Evolutionary conservation across 2,329 filamentous ascomycete species (phyloP).

Genomic region (Ascochyta rabiei): DNA sequence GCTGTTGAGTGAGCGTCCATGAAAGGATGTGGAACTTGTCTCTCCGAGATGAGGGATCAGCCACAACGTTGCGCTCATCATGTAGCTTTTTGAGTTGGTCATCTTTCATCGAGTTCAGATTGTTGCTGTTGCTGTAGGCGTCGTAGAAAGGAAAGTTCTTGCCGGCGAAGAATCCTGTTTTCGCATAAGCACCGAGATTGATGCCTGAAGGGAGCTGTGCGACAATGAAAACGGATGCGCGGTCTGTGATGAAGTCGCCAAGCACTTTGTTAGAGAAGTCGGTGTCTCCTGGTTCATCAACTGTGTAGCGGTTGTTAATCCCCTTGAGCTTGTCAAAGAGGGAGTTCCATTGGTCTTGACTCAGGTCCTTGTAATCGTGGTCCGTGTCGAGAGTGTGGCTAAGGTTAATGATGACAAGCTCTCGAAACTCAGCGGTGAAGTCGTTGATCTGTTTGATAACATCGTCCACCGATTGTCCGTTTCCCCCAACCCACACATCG

Average conservation of each 20-base stretch:
- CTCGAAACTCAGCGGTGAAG: constrained; percentile 53
- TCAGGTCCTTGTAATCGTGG: constrained; percentile 47
- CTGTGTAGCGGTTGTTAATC: constrained; percentile 50
- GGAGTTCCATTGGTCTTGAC: constrained; percentile 49
- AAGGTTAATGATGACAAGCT: constrained; percentile 57
- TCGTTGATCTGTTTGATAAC: constrained; percentile 54
- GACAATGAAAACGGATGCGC: constrained; percentile 46
- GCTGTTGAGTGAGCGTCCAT: constrained; percentile 46
- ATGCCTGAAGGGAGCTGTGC: constrained; percentile 40
- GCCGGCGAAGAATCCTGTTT: constrained; percentile 44
- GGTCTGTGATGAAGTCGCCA: constrained; percentile 46
- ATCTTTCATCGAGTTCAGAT: constrained; percentile 37
- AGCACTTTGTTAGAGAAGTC: constrained; percentile 44
- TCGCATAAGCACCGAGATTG: constrained; percentile 36
- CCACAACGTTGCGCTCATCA: constrained; percentile 36
- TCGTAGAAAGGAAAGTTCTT: constrained; percentile 45
- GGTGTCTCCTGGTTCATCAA: constrained; percentile 27
- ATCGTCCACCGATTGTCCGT: constrained; percentile 53
- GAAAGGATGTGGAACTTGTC: constrained; percentile 46
- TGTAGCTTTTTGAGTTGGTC: constrained; percentile 49
- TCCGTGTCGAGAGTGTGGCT: constrained; percentile 54
- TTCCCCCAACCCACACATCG: constrained; percentile 51
- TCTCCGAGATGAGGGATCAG: constrained; percentile 28
- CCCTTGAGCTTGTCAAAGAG: constrained; percentile 52
- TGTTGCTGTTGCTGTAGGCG: constrained; percentile 46